Conservation (phyloP, 1,139 yeast genomes). For the Pichia sp. region DNA sequence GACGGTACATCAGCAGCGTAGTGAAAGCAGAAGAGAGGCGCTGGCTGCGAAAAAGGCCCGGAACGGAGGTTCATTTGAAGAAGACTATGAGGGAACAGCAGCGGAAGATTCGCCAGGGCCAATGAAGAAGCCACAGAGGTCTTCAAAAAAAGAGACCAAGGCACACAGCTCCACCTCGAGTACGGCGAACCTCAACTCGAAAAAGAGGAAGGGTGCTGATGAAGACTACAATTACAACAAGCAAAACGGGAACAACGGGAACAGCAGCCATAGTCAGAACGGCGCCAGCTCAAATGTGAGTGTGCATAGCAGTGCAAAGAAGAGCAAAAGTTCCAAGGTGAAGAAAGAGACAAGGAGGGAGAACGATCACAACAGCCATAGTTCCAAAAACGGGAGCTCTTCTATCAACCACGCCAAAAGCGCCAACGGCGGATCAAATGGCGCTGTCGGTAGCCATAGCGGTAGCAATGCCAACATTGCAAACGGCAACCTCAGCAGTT, state of each 20-base stretch:
- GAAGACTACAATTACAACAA: conserved; percentile 1
- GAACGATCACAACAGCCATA: not conserved
- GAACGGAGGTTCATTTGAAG: conserved; percentile 30
- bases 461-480: not conserved
- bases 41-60: conserved; percentile 75
- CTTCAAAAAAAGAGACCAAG: conserved; percentile 2
- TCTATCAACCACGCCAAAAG: not conserved
- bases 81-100: conserved; percentile 35
- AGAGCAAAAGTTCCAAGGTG: conserved; percentile 3
- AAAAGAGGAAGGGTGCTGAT: conserved; percentile 4
- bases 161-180: not conserved
- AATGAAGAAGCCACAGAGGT: conserved; percentile 1
- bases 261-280: not conserved
- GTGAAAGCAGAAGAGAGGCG: conserved; percentile 87
- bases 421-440: not conserved
- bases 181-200: not conserved
- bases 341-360: conserved; percentile 7
- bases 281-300: not conserved
- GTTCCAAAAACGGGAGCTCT: not conserved
- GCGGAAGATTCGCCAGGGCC: conserved; percentile 23
- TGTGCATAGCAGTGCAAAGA: not conserved
- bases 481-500: not conserved
- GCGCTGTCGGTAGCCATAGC: not conserved
- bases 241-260: not conserved
- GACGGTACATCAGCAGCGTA: conserved; percentile 64